These are phyloP conservation scores for Nothopassalora personata DNA, from an alignment of 2,329 filamentous ascomycete species.

Conservation along the genomic window DNA sequence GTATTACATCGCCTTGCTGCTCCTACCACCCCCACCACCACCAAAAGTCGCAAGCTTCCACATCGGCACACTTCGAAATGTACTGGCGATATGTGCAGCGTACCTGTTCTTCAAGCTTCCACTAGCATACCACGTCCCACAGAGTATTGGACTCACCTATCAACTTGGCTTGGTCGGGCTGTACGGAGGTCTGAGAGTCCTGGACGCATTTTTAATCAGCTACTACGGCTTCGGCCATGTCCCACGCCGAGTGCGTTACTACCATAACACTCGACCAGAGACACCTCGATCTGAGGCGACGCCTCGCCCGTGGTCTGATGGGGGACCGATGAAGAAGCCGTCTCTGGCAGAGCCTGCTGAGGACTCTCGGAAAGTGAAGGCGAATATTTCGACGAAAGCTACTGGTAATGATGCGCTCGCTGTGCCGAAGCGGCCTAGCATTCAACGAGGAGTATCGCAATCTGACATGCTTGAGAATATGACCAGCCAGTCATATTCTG, in stretches of 20 bases:
- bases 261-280: constrained; percentile 32
- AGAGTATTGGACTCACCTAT: constrained; percentile 43
- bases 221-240: constrained; percentile 38
- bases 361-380: constrained; percentile 1
- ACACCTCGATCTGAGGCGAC: constrained; percentile 23
- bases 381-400: constrained; percentile 3
- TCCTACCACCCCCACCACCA: constrained; percentile 39
- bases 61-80: constrained; percentile 33
- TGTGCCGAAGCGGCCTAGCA: constrained; percentile 6
- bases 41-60: constrained; percentile 29
- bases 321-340: constrained; percentile 14
- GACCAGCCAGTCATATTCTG: constrained; percentile 21
- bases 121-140: constrained; percentile 40
- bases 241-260: constrained; percentile 39
- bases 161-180: constrained; percentile 41
- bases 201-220: constrained; percentile 43
- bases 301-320: constrained; percentile 16
- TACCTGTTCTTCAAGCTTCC: constrained; percentile 41
- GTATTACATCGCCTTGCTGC: constrained; percentile 41
- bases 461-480: constrained; percentile 24
- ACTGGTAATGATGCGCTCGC: constrained; percentile 6
- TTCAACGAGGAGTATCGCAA: constrained; percentile 16
- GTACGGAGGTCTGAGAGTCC: constrained; percentile 39
- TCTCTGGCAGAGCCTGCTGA: not conserved
- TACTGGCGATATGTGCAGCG: constrained; percentile 35